Base-by-base conservation (phyloP, 2,329 filamentous ascomycete genomes). In the Exophiala viscosa region DNA sequence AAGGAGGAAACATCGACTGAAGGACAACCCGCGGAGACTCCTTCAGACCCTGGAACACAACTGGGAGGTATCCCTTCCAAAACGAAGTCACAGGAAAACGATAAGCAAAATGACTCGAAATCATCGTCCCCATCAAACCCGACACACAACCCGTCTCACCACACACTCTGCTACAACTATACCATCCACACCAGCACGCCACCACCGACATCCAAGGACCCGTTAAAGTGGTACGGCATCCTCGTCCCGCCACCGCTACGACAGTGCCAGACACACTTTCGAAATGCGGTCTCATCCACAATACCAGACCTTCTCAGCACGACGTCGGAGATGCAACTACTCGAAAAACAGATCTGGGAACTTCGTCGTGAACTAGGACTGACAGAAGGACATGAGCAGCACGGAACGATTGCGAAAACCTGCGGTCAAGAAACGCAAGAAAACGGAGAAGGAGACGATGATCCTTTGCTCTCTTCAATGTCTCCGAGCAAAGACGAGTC, bases 221-320 rank as follows among this genome's bases (percentile, higher is more conserved):
- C 76, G 6, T 60, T 78, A 18, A 66, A 67, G 17, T 77, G 75
- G 75, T 78, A 75, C 59, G 76, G 75, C 5, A 72, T 78, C 36
- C 64, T 78, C 10, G 69, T 74, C 14, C 72, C 76, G 2, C 66
- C 66, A 8, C 67, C 72, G 18, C 65, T 78, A 33, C 73, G 73
- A 49, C 67, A 55, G 34, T 71, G 74, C 3, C 75, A 77, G 59
- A 64, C 58, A 43, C 69, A 67, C 11, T 78, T 78, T 54, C 65
- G 61, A 6, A 58, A 62, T n/a, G 71, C 66, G 11, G 59, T 75
- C n/a, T 65, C 69, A 20, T 62, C 62, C 7, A 56, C 62, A 1
- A 60, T 75, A 18, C 66, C 72, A 2, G 60, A 67, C 18, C 57
- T 77, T 50, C 66, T 71, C 11, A 68, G 63, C 40, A 62, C 70